Conservation (phyloP, 1,139 yeast species). For the Arxiozyma bovina region DNA sequence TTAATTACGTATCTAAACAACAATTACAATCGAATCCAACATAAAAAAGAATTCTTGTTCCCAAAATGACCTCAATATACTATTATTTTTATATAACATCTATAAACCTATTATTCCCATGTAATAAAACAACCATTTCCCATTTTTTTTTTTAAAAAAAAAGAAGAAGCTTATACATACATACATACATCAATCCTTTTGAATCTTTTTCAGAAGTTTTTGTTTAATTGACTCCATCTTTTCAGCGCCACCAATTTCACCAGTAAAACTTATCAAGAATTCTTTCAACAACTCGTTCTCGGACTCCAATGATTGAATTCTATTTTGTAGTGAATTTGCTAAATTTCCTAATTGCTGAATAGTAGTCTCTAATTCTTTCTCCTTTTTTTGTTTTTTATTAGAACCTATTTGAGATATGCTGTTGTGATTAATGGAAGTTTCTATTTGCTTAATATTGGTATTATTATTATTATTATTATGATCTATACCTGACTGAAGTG, state of each 20-base stretch:
- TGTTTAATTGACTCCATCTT: constrained; percentile 8
- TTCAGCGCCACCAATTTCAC: constrained; percentile 21
- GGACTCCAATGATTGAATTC: constrained; percentile 64
- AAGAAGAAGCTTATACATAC: neutral
- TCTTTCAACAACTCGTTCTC: constrained; percentile 74
- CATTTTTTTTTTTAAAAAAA: too few relatives aligned
- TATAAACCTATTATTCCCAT: neutral
- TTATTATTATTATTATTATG: neutral
- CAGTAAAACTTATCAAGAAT: constrained; percentile 54
- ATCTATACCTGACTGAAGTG: too few relatives aligned
- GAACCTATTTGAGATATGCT: neutral
- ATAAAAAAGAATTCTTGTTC: too few relatives aligned
- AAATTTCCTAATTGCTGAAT: constrained; percentile 54
- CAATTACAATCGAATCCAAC: neutral
- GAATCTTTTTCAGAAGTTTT: neutral
- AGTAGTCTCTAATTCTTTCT: constrained; percentile 71
- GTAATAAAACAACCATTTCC: too few relatives aligned
- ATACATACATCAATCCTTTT: neutral
- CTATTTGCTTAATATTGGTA: too few relatives aligned
- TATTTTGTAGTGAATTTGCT: constrained; percentile 51
- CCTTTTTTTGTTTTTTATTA: constrained; percentile 57
- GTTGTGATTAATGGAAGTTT: too few relatives aligned
- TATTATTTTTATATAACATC: neutral
- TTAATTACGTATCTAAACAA: too few relatives aligned
- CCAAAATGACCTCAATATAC: too few relatives aligned